These are phyloP conservation scores for Pyracantha coccinea DNA, from an alignment of 331 rosid genomes.

Conservation along the genomic window DNA sequence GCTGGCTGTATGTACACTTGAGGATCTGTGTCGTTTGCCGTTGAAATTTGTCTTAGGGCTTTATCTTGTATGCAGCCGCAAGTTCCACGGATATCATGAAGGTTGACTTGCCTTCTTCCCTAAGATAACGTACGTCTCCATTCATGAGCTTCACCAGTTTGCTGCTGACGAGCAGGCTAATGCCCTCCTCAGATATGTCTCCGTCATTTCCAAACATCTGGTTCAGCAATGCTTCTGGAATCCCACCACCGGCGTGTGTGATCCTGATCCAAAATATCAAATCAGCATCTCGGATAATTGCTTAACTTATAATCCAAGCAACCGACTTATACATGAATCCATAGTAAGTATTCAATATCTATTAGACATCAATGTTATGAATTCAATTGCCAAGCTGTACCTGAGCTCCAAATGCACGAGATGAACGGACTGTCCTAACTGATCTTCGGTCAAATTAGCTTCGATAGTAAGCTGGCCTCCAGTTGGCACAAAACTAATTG, in stretches of 20 bases:
- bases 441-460: conserved; percentile 63
- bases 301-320: background rate
- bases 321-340: background rate
- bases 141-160: conserved; percentile 81
- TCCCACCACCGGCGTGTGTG: conserved; percentile 68
- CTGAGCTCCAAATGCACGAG: conserved; percentile 80
- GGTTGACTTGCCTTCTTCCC: conserved; percentile 74
- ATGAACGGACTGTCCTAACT: conserved; percentile 71
- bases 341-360: background rate
- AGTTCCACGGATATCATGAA: conserved; percentile 78
- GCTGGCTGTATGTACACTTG: conserved; percentile 15
- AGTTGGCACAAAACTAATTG: conserved; percentile 44
- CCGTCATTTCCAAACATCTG: conserved; percentile 75
- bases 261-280: conserved; percentile 42
- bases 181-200: conserved; percentile 64
- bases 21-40: conserved; percentile 8
- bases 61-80: conserved; percentile 48
- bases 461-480: conserved; percentile 61
- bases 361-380: background rate
- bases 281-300: background rate
- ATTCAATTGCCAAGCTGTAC: conserved; percentile 20
- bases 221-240: conserved; percentile 66
- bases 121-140: conserved; percentile 80
- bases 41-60: conserved; percentile 10
- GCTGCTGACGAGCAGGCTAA: conserved; percentile 69